These are phyloP conservation scores for Pythium myriotylum DNA, from an alignment of 352 stramenopile species.

Conservation along the genomic window DNA sequence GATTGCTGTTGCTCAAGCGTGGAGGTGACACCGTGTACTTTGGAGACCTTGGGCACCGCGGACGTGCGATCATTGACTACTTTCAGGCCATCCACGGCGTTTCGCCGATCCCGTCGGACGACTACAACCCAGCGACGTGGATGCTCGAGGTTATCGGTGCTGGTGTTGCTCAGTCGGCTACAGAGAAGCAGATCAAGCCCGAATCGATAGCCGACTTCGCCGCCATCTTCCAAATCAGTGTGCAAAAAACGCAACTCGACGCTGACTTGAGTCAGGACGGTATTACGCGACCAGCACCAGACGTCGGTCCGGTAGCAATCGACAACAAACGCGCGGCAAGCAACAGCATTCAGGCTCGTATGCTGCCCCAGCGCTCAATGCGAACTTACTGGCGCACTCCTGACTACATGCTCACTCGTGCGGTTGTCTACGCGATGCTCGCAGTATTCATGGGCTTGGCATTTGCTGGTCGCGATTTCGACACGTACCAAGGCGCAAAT, in stretches of 20 bases:
- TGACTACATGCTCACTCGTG: slow-evolving; percentile 61
- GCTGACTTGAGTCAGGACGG: neutral
- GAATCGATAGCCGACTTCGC: slow-evolving; percentile 7
- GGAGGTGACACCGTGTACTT: slow-evolving; percentile 43
- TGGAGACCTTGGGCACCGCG: slow-evolving; percentile 25
- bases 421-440: slow-evolving; percentile 51
- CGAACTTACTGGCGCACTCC: slow-evolving; percentile 39
- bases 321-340: slow-evolving; percentile 14
- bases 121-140: slow-evolving; percentile 60
- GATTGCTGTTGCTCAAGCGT: slow-evolving; percentile 62
- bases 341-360: slow-evolving; percentile 1
- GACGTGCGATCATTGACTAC: slow-evolving; percentile 17
- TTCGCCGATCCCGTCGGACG: neutral
- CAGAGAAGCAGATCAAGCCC: slow-evolving; percentile 5
- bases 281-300: neutral
- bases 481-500: slow-evolving; percentile 32
- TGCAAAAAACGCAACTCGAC: slow-evolving; percentile 8
- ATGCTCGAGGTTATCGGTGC: too few relatives aligned
- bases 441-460: slow-evolving; percentile 63
- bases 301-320: slow-evolving; percentile 13
- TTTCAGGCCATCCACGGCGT: slow-evolving; percentile 3
- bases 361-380: slow-evolving; percentile 18
- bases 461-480: slow-evolving; percentile 35
- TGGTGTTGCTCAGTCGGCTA: slow-evolving; percentile 43
- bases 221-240: slow-evolving; percentile 10